Conservation (phyloP, 371 early-diverging fungal genomes). For the Mortierella sp. region DNA sequence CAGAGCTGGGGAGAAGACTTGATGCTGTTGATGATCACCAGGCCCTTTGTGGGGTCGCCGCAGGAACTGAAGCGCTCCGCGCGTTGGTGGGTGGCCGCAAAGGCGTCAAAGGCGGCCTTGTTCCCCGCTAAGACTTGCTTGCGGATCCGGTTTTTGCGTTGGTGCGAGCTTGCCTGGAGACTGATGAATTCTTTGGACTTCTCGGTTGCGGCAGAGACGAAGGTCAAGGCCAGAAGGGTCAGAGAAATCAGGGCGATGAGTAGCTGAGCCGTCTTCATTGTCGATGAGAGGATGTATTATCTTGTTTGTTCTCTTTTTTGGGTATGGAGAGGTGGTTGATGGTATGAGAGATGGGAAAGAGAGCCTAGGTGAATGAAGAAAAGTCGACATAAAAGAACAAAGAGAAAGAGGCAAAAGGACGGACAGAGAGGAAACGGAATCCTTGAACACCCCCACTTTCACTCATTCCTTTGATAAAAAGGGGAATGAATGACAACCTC, state of each 20-base stretch:
- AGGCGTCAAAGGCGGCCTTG: background rate
- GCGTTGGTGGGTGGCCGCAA: background rate
- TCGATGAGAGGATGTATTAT: background rate
- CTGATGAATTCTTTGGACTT: background rate
- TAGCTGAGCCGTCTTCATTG: conserved; percentile 10
- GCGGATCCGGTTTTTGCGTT: background rate
- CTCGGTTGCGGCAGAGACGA: conserved; percentile 16
- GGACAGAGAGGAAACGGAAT: no score
- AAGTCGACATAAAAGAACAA: no score
- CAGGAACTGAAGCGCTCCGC: conserved; percentile 29
- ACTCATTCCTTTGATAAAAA: no score
- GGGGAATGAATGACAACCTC: no score
- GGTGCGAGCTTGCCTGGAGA: background rate
- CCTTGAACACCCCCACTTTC: no score
- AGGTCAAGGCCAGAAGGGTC: background rate
- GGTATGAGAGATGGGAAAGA: background rate
- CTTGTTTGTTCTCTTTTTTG: no score
- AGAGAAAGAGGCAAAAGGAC: no score
- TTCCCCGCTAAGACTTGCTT: background rate
- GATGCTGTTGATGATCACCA: conserved; percentile 3
- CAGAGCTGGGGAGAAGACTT: conserved; percentile 21
- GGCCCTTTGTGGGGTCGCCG: conserved; percentile 11
- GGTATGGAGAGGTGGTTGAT: background rate
- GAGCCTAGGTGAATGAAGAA: no score
- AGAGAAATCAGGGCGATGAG: background rate